Evolutionary conservation across 2,329 filamentous ascomycete species (phyloP), one percentile per base, ranked within the genome.

Genomic region (Colletotrichum acutatum): DNA sequence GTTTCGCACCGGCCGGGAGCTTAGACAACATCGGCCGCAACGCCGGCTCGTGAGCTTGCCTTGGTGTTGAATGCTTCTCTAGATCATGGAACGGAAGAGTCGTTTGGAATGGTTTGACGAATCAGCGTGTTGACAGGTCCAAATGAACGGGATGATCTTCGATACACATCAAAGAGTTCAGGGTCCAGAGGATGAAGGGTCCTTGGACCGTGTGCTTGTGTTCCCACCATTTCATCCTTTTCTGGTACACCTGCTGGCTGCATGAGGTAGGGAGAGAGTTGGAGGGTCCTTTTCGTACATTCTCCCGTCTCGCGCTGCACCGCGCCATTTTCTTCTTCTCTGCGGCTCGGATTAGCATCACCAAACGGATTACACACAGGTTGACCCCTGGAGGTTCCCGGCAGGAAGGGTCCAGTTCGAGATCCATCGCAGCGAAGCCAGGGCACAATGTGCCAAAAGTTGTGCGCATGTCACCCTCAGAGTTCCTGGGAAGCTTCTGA

Each of bases 321-420:
- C 42, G 7, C 42, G 42, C 52, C 22, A 14, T 24, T 54, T n/a
- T 54, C 22, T 49, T 16, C n/a, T n/a, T 30, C 14, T 6, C 30
- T 26, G 32, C 22, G 32, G 46, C 30, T 63, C 66, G 19, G 66
- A 64, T 53, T 59, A 58, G 42, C 62, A 28, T 65, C 49, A 52
- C 34, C 28, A 65, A 46, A 60, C 16, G 28, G 22, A 46, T 49
- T 32, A 54, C 34, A 28, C n/a, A 72, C 70, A 58, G 70, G 66
- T 64, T 69, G 53, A 69, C 53, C 66, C 66, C 59, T 59, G 65
- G n/a, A 26, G 14, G 19, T 26, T 46, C 28, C 60, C 46, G 12
- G 46, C 60, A 37, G 24, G 46, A 63, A 53, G 60, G 60, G 60
- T 63, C 60, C 60, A 53, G 24, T 19, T 53, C 19, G 14, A 72